A percentile compares a stretch with the other conserved stretches of the same genome.
These are phyloP conservation scores for Saccharomyces hybrid DNA, from an alignment of 1,139 yeast species.

Conservation along the genomic window DNA sequence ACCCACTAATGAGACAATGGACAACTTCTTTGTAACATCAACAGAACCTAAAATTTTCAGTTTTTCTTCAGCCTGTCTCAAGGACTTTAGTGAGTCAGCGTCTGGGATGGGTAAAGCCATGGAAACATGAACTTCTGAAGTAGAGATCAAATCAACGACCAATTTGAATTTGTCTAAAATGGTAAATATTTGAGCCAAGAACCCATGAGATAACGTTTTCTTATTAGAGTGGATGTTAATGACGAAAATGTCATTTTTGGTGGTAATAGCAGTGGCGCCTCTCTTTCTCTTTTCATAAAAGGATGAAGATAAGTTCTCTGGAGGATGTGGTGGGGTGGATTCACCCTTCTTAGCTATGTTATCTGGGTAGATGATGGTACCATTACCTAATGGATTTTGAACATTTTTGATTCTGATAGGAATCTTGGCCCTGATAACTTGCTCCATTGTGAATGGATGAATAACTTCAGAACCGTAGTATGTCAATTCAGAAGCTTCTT, in stretches of 20 bases:
- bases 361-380: slow-evolving; percentile 91
- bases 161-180: slow-evolving; percentile 76
- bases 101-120: slow-evolving; percentile 90
- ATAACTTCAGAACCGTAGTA: slow-evolving; percentile 97
- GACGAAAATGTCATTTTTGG: slow-evolving; percentile 86
- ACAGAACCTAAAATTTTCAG: slow-evolving; percentile 77
- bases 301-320: slow-evolving; percentile 53
- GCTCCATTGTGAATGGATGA: slow-evolving; percentile 99
- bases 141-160: slow-evolving; percentile 91
- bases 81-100: slow-evolving; percentile 44
- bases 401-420: slow-evolving; percentile 96
- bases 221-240: slow-evolving; percentile 89
- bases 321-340: slow-evolving; percentile 91
- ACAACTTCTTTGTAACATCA: slow-evolving; percentile 79
- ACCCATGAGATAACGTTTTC: slow-evolving; percentile 89
- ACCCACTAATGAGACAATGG: slow-evolving; percentile 90
- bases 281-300: slow-evolving; percentile 44
- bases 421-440: slow-evolving; percentile 88
- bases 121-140: slow-evolving; percentile 95
- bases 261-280: slow-evolving; percentile 95
- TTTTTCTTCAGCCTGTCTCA: slow-evolving; percentile 68
- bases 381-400: slow-evolving; percentile 81
- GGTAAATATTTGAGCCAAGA: slow-evolving; percentile 82
- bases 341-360: slow-evolving; percentile 79
- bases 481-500: slow-evolving; percentile 96